Evolutionary conservation across 352 stramenopile species (phyloP), one percentile per base, ranked within the genome.

Genomic region (Pythium monospermum): DNA sequence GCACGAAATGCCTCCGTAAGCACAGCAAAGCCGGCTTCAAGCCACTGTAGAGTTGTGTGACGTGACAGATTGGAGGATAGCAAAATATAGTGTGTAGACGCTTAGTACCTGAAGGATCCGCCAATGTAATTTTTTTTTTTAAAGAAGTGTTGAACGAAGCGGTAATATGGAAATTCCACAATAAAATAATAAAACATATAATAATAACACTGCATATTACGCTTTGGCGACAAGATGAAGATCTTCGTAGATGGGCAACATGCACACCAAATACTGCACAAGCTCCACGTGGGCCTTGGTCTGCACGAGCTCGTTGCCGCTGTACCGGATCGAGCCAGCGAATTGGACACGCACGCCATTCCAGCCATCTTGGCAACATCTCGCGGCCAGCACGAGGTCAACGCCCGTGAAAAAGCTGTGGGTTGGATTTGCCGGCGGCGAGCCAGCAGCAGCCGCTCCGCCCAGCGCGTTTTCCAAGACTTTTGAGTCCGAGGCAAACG

Each of bases 1-100:
- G 73, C 41, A 87, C 78, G 43, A 91, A 94, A 59, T 94, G 83
- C 33, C 69, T 94, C 15, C 76, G 78, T 18, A 77, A 76, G 61
- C 83, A 93, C 54, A 85, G 75, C 47, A 65, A 69, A 19, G 59
- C 73, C 27, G 69, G 75, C 16, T 90, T 87, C 51, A 60, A 66
- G 51, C 41, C 58, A 23, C 40, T 66, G 2, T 36, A 55, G 15
- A 43, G 3, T 2, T 18, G 22, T 31, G 3, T 47, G 23, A 49
- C n/a, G 41, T 40, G 18, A 33, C 2, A 43, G 15, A 2, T 22
- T 6, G 33, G n/a, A 18, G 13, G 4, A 18, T 6, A 39, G 11
- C 33, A 18, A 39, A 39, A n/a, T 39, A 6, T 39, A n/a, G 13
- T 13, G 19, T 39, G 19, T 4, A n/a, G 19, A 4, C 35, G 28